phyloP scores from a whole-genome alignment of 2,329 filamentous ascomycete species.

The Aureobasidium sp. region DNA sequence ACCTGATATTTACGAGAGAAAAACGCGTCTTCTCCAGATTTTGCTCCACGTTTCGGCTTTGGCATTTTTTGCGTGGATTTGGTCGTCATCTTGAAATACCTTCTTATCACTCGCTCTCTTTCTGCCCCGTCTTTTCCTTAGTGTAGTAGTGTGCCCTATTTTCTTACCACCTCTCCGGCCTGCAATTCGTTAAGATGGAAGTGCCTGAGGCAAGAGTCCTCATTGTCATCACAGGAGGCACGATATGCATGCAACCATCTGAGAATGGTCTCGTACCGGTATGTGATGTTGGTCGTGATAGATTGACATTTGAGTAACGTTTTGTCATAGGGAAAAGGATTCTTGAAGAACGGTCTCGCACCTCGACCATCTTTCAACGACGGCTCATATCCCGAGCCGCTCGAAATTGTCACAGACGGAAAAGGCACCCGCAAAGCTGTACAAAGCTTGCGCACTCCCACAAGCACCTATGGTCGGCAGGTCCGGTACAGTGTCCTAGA shows the following conservation, averaged over 20 bases:
- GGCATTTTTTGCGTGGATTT: background rate
- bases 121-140: background rate
- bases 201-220: constrained; percentile 69
- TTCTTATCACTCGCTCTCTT: background rate
- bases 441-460: constrained; percentile 67
- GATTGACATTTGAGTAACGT: background rate
- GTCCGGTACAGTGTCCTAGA: constrained; percentile 79
- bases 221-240: constrained; percentile 81
- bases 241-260: constrained; percentile 85
- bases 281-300: constrained; percentile 7
- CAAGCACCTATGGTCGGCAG: constrained; percentile 69
- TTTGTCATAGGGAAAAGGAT: constrained; percentile 45
- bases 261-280: constrained; percentile 73
- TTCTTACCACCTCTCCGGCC: background rate
- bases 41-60: constrained; percentile 5
- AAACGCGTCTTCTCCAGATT: background rate
- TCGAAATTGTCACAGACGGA: constrained; percentile 47
- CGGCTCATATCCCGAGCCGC: constrained; percentile 47
- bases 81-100: background rate
- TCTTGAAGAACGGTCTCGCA: constrained; percentile 73
- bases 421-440: constrained; percentile 44
- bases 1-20: background rate
- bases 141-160: background rate
- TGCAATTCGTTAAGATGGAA: background rate
- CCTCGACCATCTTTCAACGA: constrained; percentile 83